These are phyloP conservation scores for Prunus fruticosa DNA, from an alignment of 306 rosid species.

Conservation along the genomic window DNA sequence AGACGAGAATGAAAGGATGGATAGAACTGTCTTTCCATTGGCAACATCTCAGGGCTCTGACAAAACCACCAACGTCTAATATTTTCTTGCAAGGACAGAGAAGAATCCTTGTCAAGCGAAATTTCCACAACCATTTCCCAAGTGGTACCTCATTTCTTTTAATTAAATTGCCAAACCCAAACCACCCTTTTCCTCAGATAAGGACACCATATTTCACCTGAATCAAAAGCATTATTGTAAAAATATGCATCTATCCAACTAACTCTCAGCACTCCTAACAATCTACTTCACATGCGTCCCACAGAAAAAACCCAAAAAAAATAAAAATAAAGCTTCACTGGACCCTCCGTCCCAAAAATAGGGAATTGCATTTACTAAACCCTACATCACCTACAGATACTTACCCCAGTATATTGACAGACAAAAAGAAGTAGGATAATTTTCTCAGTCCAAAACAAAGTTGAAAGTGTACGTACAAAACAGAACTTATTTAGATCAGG, in stretches of 20 bases:
- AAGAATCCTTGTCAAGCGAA: background rate
- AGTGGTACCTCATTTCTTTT: background rate
- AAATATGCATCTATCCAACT: background rate
- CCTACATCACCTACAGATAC: background rate
- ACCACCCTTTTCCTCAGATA: background rate
- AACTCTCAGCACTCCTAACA: background rate
- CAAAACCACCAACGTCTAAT: background rate
- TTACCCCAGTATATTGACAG: background rate
- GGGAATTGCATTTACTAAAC: background rate
- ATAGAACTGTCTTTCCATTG: background rate
- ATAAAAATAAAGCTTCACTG: background rate
- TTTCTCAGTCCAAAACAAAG: background rate
- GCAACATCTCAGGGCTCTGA: background rate
- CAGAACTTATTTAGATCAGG: background rate
- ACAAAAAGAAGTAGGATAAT: background rate
- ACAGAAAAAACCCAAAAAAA: background rate
- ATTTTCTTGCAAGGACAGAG: background rate
- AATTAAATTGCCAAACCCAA: background rate
- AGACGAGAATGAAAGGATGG: background rate
- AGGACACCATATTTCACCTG: background rate
- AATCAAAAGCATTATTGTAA: background rate
- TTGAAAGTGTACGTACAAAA: background rate
- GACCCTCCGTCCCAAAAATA: background rate
- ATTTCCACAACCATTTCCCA: background rate
- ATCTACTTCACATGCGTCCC: background rate